Evolutionary conservation across 163 green algal genomes (phyloP).

Genomic region (Volvox carteri): DNA sequence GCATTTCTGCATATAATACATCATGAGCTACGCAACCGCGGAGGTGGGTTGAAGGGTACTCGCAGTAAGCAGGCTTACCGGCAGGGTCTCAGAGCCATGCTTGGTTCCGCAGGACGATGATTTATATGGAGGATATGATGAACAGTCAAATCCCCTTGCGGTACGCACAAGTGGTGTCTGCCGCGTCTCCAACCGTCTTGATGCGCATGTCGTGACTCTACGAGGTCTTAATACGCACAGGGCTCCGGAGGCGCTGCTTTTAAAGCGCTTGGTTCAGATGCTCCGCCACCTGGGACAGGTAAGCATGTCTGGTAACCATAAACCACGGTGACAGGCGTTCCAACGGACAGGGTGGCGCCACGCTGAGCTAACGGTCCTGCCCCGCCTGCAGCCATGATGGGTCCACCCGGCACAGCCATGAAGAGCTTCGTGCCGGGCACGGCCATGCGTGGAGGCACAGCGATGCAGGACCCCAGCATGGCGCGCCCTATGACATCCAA

Average conservation of each 20-base stretch:
- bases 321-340: too few species aligned
- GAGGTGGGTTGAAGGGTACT: conserved; percentile 20
- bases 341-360: too few species aligned
- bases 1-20: background rate
- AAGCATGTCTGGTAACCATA: too few species aligned
- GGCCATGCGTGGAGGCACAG: conserved; percentile 51
- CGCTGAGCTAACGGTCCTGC: background rate
- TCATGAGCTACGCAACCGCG: conserved; percentile 44
- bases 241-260: conserved; percentile 42
- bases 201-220: conserved; percentile 28
- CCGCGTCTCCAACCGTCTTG: background rate
- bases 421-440: conserved; percentile 67
- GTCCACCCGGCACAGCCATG: conserved; percentile 65
- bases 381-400: conserved; percentile 54
- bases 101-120: conserved; percentile 70
- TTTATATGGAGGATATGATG: conserved; percentile 81
- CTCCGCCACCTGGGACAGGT: conserved; percentile 49
- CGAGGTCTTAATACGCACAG: background rate
- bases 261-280: conserved; percentile 50
- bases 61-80: background rate
- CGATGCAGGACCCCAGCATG: conserved; percentile 38
- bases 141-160: conserved; percentile 59
- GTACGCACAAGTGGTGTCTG: conserved; percentile 8
- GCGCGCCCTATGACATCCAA: conserved; percentile 86
- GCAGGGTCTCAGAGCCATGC: background rate